Evolutionary conservation across 257 asterid species (phyloP).

Genomic region (Capsicum chinense): DNA sequence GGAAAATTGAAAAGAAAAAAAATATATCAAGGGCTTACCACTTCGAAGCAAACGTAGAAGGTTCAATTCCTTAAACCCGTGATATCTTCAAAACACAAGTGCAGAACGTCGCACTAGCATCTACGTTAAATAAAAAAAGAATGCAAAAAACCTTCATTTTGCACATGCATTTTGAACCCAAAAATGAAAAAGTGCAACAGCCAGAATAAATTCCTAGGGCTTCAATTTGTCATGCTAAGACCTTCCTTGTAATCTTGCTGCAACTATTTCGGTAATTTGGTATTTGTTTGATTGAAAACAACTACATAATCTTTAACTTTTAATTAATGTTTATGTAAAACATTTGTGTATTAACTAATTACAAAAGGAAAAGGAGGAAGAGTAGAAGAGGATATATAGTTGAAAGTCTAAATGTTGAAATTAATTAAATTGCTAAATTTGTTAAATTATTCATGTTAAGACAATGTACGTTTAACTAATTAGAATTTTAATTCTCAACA

Average conservation of each 20-base stretch:
- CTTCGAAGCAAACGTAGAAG: background rate
- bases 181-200: background rate
- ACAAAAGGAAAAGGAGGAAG: background rate
- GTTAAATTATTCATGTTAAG: constrained; percentile 56
- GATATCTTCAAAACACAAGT: background rate
- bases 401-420: constrained; percentile 8
- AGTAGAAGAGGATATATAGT: background rate
- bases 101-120: background rate
- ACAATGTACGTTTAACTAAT: constrained; percentile 67
- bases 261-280: constrained; percentile 17
- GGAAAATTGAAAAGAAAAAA: no score
- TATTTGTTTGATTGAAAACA: background rate
- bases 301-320: background rate
- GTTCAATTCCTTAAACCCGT: background rate
- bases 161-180: constrained; percentile 18
- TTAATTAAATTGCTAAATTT: background rate
- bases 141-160: background rate
- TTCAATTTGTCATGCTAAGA: background rate
- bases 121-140: background rate
- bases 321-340: background rate
- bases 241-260: background rate
- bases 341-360: background rate
- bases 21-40: background rate
- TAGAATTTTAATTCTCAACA: constrained; percentile 54
- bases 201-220: background rate